A percentile compares a stretch with the other conserved stretches of the same genome.
phyloP scores from a whole-genome alignment of 805 yeast genomes.

The Candida khao-thaluensis region DNA sequence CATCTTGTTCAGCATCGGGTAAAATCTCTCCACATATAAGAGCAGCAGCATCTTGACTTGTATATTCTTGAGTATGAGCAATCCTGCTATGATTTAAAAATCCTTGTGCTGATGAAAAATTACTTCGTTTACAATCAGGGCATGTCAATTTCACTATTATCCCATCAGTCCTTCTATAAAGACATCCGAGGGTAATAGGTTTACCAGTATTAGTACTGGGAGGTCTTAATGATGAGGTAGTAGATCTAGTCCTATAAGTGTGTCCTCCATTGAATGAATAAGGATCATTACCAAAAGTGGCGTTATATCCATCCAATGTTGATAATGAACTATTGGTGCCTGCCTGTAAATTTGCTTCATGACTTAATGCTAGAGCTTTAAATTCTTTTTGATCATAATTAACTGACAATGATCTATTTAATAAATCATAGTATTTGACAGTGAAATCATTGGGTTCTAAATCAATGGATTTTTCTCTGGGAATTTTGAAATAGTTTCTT shows the following conservation, averaged over 20 bases:
- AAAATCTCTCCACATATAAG: slow-evolving; percentile 59
- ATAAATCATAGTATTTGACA: slow-evolving; percentile 37
- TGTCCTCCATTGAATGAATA: slow-evolving; percentile 15
- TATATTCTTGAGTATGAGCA: slow-evolving; percentile 68
- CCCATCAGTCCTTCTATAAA: slow-evolving; percentile 69
- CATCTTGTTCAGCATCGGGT: slow-evolving; percentile 56
- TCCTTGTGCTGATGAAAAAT: slow-evolving; percentile 79
- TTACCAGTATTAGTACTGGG: slow-evolving; percentile 18
- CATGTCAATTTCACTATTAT: slow-evolving; percentile 67
- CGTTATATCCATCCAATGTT: not conserved
- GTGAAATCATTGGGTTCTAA: slow-evolving; percentile 48
- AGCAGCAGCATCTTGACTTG: slow-evolving; percentile 75
- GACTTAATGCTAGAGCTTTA: slow-evolving; percentile 5
- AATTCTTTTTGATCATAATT: slow-evolving; percentile 21
- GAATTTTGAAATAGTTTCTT: slow-evolving; percentile 44
- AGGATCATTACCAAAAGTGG: not conserved
- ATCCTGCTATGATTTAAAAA: slow-evolving; percentile 74
- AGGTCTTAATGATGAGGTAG: slow-evolving; percentile 56
- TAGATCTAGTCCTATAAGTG: slow-evolving; percentile 48
- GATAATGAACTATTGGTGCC: not conserved
- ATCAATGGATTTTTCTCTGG: slow-evolving; percentile 37
- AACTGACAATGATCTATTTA: slow-evolving; percentile 33
- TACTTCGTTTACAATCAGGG: slow-evolving; percentile 62
- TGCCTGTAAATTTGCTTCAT: not conserved
- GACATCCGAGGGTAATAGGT: slow-evolving; percentile 39